These are phyloP conservation scores for Dipteronia dyeriana DNA, from an alignment of 345 rosid species.

Conservation along the genomic window DNA sequence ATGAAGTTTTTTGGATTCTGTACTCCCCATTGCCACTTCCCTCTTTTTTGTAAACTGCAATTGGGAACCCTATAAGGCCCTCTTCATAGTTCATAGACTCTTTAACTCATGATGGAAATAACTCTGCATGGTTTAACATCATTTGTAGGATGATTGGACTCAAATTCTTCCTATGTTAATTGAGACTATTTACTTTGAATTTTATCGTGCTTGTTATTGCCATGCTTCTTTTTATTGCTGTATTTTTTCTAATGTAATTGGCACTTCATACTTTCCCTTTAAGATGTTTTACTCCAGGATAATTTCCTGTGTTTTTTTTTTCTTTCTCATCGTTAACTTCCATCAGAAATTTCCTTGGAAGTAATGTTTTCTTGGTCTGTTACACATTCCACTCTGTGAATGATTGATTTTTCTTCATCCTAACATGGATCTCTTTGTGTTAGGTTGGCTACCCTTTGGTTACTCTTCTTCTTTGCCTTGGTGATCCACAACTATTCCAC, in stretches of 20 bases:
- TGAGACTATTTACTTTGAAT: not conserved
- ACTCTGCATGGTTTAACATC: not conserved
- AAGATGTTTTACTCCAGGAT: not conserved
- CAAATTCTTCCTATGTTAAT: too few species aligned
- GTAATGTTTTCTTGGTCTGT: not conserved
- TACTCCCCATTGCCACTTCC: not conserved
- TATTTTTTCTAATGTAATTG: not conserved
- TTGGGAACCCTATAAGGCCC: not conserved
- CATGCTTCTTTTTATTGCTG: not conserved
- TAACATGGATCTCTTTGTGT: conserved; percentile 25
- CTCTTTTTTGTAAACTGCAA: not conserved
- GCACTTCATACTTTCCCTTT: not conserved
- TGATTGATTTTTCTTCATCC: conserved; percentile 8
- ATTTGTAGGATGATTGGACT: not conserved
- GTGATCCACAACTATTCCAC: conserved; percentile 95
- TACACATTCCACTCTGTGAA: not conserved
- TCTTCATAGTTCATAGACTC: not conserved
- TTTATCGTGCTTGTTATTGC: not conserved
- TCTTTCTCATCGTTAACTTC: not conserved
- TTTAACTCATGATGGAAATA: not conserved
- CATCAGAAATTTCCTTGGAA: not conserved
- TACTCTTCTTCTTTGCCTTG: conserved; percentile 97
- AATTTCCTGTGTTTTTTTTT: not conserved
- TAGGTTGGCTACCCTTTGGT: conserved; percentile 99
- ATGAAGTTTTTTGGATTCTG: not conserved